Evolutionary conservation across 208 protist species (phyloP), one percentile per base, ranked within the genome.

Genomic region (Acanthamoeba royreba): DNA sequence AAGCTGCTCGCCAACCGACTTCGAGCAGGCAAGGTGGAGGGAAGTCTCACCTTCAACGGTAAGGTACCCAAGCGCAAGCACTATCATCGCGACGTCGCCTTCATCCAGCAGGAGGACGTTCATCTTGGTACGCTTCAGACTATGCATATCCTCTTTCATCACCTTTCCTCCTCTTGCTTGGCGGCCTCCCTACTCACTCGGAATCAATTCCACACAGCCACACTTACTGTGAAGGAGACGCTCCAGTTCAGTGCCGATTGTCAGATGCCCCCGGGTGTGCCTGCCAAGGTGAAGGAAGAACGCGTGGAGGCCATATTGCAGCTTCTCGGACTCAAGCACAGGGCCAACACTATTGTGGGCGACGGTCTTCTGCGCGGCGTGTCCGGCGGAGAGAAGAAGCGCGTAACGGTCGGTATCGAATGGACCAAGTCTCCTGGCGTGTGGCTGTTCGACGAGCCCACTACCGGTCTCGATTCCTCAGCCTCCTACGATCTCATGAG

Each of bases 141-240:
- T n/a, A n/a, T n/a, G n/a, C n/a, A n/a, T n/a, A n/a, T n/a, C n/a
- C n/a, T n/a, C n/a, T n/a, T n/a, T n/a, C n/a, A n/a, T n/a, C n/a
- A n/a, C n/a, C n/a, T n/a, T n/a, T n/a, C n/a, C n/a, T n/a, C n/a
- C n/a, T n/a, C n/a, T n/a, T n/a, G n/a, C n/a, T n/a, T n/a, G n/a
- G n/a, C n/a, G n/a, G n/a, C n/a, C n/a, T n/a, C n/a, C n/a, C n/a
- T n/a, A n/a, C n/a, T n/a, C n/a, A n/a, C n/a, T n/a, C n/a, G n/a
- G n/a, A n/a, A n/a, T n/a, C n/a, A n/a, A n/a, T n/a, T n/a, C n/a
- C n/a, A n/a, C 3, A n/a, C 46, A 61, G 77, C 93, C n/a, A 85
- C 88, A 4, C 86, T 96, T 33, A 96, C 94, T 9, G 94, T 96
- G 33, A 47, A 43, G 38, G 95, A 96, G 45, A 96, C 95, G n/a